phyloP scores from a whole-genome alignment of 1,139 yeast genomes.

The Blastobotrys indianensis region DNA sequence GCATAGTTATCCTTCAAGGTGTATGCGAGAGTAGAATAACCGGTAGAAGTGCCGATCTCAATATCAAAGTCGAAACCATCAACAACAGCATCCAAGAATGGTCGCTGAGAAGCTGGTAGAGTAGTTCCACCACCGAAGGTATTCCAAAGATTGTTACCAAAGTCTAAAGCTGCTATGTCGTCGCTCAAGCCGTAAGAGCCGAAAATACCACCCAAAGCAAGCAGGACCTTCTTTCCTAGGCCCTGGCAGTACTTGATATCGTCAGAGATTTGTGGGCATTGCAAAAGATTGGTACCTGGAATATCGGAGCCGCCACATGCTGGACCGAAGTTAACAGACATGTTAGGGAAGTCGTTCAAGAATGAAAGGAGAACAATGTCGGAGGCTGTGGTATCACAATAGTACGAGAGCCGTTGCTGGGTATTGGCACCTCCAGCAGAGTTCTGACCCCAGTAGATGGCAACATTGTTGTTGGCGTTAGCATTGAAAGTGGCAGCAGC shows the following conservation, averaged over 20 bases:
- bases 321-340: constrained; percentile 58
- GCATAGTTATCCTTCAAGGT: constrained; percentile 51
- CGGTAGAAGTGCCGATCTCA: constrained; percentile 48
- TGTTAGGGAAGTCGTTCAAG: constrained; percentile 47
- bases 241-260: constrained; percentile 78
- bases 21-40: constrained; percentile 47
- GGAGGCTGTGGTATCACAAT: constrained; percentile 59
- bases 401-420: constrained; percentile 57
- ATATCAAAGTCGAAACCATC: constrained; percentile 73
- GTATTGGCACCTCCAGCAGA: constrained; percentile 49
- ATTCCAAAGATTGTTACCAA: constrained; percentile 76
- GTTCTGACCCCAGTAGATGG: constrained; percentile 89
- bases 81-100: constrained; percentile 59
- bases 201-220: constrained; percentile 83
- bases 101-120: constrained; percentile 44
- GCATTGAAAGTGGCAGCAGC: constrained; percentile 20
- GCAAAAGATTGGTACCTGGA: constrained; percentile 29
- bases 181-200: constrained; percentile 74
- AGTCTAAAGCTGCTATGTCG: constrained; percentile 51
- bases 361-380: constrained; percentile 74
- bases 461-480: constrained; percentile 48
- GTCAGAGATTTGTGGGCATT: constrained; percentile 38
- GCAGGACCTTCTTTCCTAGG: constrained; percentile 66
- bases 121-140: constrained; percentile 70
- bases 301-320: constrained; percentile 37